phyloP scores from a whole-genome alignment of 306 rosid species.

The Benincasa hispida region DNA sequence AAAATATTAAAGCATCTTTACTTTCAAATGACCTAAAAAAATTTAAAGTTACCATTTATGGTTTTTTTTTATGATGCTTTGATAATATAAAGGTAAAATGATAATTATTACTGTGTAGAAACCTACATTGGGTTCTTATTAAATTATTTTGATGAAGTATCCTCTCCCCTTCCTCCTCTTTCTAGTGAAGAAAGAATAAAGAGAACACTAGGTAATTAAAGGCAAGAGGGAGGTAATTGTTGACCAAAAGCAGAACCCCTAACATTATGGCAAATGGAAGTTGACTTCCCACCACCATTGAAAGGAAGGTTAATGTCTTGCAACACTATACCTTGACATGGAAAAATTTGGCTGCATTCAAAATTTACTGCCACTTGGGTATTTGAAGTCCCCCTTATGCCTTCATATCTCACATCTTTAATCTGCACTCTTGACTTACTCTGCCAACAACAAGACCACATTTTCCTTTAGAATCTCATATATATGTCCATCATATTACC shows the following conservation, averaged over 20 bases:
- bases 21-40: too few relatives aligned
- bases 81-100: too few relatives aligned
- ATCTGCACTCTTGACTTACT: slow-evolving; percentile 12
- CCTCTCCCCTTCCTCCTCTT: too few relatives aligned
- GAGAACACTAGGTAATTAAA: not conserved
- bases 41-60: too few relatives aligned
- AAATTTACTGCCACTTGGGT: slow-evolving; percentile 11
- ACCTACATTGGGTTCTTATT: too few relatives aligned
- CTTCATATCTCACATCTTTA: slow-evolving; percentile 7
- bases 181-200: too few relatives aligned
- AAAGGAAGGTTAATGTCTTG: not conserved
- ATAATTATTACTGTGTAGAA: too few relatives aligned
- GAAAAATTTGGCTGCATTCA: slow-evolving; percentile 12
- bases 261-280: slow-evolving; percentile 7
- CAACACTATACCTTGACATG: slow-evolving; percentile 10
- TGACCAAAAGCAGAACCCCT: slow-evolving; percentile 6
- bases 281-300: not conserved
- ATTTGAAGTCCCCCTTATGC: slow-evolving; percentile 22
- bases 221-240: slow-evolving; percentile 13
- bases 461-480: not conserved
- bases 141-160: too few relatives aligned
- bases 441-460: not conserved
- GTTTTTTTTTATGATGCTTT: too few relatives aligned
- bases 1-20: too few relatives aligned
- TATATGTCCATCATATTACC: not conserved